phyloP scores from a whole-genome alignment of 1,284 basidiomycete genomes.

The Moniliophthora roreri region DNA sequence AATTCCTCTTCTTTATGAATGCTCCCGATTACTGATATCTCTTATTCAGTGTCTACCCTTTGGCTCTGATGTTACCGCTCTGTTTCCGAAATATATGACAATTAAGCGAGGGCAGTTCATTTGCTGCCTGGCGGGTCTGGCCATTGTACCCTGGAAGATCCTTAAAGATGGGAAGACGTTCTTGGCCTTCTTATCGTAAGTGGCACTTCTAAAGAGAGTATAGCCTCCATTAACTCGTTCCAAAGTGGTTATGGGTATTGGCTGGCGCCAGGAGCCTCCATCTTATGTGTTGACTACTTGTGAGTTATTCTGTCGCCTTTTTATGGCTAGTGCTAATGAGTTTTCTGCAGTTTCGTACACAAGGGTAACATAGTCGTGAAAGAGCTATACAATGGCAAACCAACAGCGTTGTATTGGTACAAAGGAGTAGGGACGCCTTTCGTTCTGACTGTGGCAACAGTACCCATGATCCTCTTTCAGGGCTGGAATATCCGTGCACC shows the following conservation, averaged over 20 bases:
- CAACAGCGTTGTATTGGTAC: constrained; percentile 21
- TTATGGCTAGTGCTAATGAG: not conserved
- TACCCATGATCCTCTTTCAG: not conserved
- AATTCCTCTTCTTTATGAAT: constrained; percentile 12
- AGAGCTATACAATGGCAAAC: constrained; percentile 17
- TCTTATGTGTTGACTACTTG: constrained; percentile 16
- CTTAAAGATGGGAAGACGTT: constrained; percentile 11
- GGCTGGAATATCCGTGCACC: constrained; percentile 18
- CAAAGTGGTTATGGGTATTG: constrained; percentile 17
- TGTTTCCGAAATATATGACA: constrained; percentile 23
- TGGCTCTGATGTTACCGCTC: constrained; percentile 22
- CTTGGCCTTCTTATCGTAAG: constrained; percentile 14
- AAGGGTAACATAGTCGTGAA: constrained; percentile 10
- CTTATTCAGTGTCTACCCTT: constrained; percentile 20
- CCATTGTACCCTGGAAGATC: constrained; percentile 23
- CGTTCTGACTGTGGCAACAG: not conserved
- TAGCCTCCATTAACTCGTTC: constrained; percentile 1
- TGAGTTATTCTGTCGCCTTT: constrained; percentile 5
- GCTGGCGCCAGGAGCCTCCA: constrained; percentile 16
- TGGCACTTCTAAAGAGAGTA: not conserved
- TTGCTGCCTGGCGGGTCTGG: constrained; percentile 22
- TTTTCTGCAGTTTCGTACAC: constrained; percentile 3
- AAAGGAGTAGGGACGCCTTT: constrained; percentile 2
- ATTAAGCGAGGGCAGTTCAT: constrained; percentile 24
- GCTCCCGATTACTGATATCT: not conserved